phyloP scores from a whole-genome alignment of 83 land plant species.

The Picea abies region DNA sequence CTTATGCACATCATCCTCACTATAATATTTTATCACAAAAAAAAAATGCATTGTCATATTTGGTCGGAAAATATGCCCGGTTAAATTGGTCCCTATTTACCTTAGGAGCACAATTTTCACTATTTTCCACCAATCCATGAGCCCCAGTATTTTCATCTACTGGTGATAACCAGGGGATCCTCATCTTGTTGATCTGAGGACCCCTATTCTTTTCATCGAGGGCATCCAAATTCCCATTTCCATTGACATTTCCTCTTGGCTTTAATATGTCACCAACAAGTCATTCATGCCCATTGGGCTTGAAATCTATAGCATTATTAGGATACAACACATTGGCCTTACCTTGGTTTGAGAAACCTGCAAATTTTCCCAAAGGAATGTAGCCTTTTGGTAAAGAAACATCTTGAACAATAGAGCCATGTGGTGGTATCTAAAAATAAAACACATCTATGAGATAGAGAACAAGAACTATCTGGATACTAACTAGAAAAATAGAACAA shows the following conservation, averaged over 20 bases:
- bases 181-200: too few relatives aligned
- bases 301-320: constrained; percentile 13
- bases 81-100: constrained; percentile 56
- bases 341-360: constrained; percentile 9
- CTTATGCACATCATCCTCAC: constrained; percentile 84
- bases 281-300: constrained; percentile 19
- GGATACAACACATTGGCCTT: constrained; percentile 33
- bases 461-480: not conserved
- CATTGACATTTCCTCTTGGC: too few relatives aligned
- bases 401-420: constrained; percentile 11
- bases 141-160: constrained; percentile 9
- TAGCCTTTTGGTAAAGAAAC: constrained; percentile 23
- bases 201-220: too few relatives aligned
- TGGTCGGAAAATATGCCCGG: constrained; percentile 42
- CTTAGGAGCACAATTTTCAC: constrained; percentile 9
- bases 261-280: too few relatives aligned
- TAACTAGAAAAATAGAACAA: too few relatives aligned
- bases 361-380: not conserved
- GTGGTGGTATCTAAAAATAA: constrained; percentile 22
- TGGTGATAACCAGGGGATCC: not conserved
- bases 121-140: not conserved
- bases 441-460: not conserved
- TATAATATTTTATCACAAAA: constrained; percentile 86
- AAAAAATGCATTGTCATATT: constrained; percentile 63
- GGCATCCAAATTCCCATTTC: not conserved